Evolutionary conservation across 805 yeast species (phyloP).

Genomic region (Kluyveromyces siamensis): DNA sequence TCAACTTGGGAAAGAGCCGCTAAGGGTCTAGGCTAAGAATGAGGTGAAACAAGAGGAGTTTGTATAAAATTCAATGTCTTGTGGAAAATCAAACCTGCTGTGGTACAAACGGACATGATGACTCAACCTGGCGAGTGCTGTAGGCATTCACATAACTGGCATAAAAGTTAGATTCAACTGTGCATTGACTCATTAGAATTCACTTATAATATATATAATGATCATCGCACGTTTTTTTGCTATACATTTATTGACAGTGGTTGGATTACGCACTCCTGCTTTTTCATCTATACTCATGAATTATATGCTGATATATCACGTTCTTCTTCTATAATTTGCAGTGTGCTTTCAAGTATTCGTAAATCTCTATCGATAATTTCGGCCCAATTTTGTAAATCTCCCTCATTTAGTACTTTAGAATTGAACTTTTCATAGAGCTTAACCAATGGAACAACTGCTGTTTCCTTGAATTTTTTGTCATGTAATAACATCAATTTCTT

Average conservation of each 20-base stretch:
- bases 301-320: background rate
- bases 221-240: no score
- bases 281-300: background rate
- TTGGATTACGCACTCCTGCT: no score
- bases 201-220: no score
- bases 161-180: no score
- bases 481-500: constrained; percentile 20
- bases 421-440: constrained; percentile 16
- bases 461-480: constrained; percentile 18
- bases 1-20: constrained; percentile 61
- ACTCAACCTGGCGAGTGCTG: no score
- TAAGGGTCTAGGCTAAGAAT: constrained; percentile 20
- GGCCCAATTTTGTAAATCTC: constrained; percentile 44
- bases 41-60: no score
- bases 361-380: constrained; percentile 67
- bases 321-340: constrained; percentile 28
- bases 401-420: constrained; percentile 15
- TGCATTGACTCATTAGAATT: no score
- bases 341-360: constrained; percentile 56
- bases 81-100: no score
- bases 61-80: no score
- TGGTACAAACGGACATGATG: no score
- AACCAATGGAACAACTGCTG: constrained; percentile 16
- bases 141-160: no score
- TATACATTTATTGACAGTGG: no score